These are phyloP conservation scores for Crithidia sp. DNA, from an alignment of 208 protist genomes.

Conservation along the genomic window DNA sequence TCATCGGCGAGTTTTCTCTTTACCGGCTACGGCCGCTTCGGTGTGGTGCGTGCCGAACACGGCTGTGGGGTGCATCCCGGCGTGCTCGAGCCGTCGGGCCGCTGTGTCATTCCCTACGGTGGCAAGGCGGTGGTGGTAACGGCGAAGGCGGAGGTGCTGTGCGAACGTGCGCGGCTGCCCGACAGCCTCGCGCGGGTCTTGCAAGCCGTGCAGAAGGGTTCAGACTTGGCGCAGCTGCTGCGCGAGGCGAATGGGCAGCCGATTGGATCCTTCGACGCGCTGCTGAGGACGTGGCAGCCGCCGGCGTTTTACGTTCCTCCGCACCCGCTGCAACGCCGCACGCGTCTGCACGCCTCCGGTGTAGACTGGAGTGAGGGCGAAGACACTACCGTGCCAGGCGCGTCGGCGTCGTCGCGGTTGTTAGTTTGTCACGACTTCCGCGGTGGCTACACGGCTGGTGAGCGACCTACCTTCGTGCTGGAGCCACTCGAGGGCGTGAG, in stretches of 20 bases:
- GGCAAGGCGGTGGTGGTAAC: constrained; percentile 45
- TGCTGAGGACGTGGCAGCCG: constrained; percentile 28
- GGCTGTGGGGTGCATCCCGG: constrained; percentile 48
- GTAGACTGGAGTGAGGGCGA: constrained; percentile 6
- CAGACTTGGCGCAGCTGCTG: constrained; percentile 24
- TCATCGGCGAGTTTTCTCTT: constrained; percentile 18
- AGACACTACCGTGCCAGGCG: background rate
- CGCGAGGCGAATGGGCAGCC: constrained; percentile 32
- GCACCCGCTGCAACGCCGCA: constrained; percentile 14
- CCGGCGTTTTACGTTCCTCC: constrained; percentile 23
- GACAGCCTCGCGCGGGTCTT: constrained; percentile 13
- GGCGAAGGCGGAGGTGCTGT: constrained; percentile 52
- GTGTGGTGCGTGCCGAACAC: constrained; percentile 42
- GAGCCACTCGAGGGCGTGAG: background rate
- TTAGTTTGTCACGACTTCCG: constrained; percentile 87
- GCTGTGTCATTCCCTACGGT: constrained; percentile 64
- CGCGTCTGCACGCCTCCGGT: background rate
- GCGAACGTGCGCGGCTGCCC: constrained; percentile 37
- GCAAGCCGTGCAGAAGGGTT: constrained; percentile 23
- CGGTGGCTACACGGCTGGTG: constrained; percentile 62
- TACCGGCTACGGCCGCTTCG: constrained; percentile 33
- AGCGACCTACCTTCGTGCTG: constrained; percentile 47
- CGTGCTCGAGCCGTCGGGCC: constrained; percentile 46
- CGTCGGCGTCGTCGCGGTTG: constrained; percentile 23
- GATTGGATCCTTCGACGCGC: constrained; percentile 39